Evolutionary conservation across 139 green algal species (phyloP).

Genomic region (Chlorella sp.): DNA sequence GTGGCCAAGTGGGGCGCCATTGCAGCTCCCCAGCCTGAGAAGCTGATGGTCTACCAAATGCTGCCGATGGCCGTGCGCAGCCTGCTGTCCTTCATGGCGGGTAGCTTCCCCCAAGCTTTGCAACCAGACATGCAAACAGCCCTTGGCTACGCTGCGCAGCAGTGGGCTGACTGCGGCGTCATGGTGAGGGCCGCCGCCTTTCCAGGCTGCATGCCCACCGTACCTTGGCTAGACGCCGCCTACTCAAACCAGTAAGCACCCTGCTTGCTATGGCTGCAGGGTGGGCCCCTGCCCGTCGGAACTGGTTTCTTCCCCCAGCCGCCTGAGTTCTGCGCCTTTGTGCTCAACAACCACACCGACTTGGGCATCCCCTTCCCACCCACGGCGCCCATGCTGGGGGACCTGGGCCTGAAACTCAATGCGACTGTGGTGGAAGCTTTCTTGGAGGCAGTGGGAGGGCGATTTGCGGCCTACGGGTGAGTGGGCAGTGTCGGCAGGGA

Average conservation of each 20-base stretch:
- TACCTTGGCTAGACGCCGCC: neutral
- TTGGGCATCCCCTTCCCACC: neutral
- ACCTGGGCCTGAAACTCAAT: neutral
- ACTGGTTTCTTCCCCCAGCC: conserved; percentile 10
- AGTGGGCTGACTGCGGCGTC: conserved; percentile 4
- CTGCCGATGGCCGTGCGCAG: conserved; percentile 18
- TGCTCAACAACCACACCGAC: neutral
- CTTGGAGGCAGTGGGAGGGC: neutral
- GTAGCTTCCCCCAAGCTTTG: neutral
- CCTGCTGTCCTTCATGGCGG: neutral
- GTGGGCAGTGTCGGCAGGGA: no score
- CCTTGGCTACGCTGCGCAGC: neutral
- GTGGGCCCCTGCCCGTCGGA: neutral
- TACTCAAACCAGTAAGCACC: no score
- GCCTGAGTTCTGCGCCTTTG: conserved; percentile 31
- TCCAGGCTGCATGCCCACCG: neutral
- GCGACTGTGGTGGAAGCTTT: neutral
- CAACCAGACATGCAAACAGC: no score
- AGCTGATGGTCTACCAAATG: conserved; percentile 13
- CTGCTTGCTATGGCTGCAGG: neutral
- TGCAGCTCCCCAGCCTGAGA: neutral
- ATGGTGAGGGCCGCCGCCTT: neutral
- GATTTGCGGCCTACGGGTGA: no score
- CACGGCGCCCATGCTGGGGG: neutral
- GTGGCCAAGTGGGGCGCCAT: neutral